Evolutionary conservation across 768 basidiomycete species (phyloP).

Genomic region (Boletus rubescentipes): DNA sequence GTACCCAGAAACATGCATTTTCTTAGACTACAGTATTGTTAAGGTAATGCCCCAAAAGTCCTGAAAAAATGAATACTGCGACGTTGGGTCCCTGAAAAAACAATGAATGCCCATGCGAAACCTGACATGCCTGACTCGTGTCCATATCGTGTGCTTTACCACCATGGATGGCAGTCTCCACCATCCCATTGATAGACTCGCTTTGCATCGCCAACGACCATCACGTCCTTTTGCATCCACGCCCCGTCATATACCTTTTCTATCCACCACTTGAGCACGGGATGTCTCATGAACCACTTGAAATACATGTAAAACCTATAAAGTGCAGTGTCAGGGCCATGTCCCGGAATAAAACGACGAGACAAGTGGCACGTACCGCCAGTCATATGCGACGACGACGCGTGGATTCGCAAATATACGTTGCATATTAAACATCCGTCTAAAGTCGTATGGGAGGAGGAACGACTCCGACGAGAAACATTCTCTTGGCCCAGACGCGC

Average conservation of each 20-base stretch:
- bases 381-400: constrained; percentile 38
- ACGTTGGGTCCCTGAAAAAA: too few species aligned
- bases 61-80: too few species aligned
- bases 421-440: constrained; percentile 38
- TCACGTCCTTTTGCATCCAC: constrained; percentile 37
- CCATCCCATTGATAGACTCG: constrained; percentile 24
- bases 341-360: neutral
- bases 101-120: too few species aligned
- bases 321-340: neutral
- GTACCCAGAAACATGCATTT: too few species aligned
- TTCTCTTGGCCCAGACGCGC: constrained; percentile 14
- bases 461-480: constrained; percentile 39
- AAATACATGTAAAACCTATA: constrained; percentile 34
- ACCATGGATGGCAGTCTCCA: constrained; percentile 18
- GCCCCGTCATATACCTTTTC: constrained; percentile 36
- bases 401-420: constrained; percentile 40
- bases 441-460: constrained; percentile 42
- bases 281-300: constrained; percentile 40
- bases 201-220: constrained; percentile 37
- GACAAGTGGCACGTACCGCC: constrained; percentile 24
- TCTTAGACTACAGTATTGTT: too few species aligned
- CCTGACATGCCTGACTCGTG: too few species aligned
- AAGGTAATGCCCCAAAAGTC: too few species aligned
- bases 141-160: too few species aligned
- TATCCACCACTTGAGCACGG: constrained; percentile 43